Conservation (phyloP, 768 basidiomycete genomes). For the Hemileccinum impolitum region DNA sequence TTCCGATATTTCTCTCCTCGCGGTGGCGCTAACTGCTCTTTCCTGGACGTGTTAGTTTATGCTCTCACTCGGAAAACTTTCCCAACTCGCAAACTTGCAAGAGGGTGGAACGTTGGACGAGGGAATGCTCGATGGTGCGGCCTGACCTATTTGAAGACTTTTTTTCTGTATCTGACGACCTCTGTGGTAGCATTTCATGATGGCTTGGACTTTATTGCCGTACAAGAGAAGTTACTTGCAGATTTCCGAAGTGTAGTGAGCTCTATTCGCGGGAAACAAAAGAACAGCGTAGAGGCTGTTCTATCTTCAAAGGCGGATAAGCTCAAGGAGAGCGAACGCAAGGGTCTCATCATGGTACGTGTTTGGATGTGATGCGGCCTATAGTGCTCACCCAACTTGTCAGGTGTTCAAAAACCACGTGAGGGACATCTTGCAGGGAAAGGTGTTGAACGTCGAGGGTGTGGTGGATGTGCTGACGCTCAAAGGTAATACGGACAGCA, state of each 20-base stretch:
- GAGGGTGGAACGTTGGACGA: constrained; percentile 48
- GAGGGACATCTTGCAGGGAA: constrained; percentile 68
- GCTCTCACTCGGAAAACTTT: constrained; percentile 87
- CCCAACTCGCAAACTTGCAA: constrained; percentile 62
- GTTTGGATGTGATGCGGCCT: not conserved
- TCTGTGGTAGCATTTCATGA: constrained; percentile 72
- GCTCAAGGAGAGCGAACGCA: constrained; percentile 38
- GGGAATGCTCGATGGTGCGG: constrained; percentile 52
- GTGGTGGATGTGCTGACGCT: constrained; percentile 79
- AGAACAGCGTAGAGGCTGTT: constrained; percentile 61
- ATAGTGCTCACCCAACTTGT: not conserved
- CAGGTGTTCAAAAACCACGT: constrained; percentile 72
- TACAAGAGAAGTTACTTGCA: constrained; percentile 67
- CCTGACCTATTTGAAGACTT: not conserved
- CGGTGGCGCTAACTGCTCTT: constrained; percentile 4
- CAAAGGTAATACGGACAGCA: constrained; percentile 65
- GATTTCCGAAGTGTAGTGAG: constrained; percentile 54
- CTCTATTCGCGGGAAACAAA: constrained; percentile 50
- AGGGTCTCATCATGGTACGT: constrained; percentile 44
- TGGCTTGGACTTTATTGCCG: constrained; percentile 80
- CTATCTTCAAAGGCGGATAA: constrained; percentile 50
- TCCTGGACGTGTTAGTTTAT: constrained; percentile 55
- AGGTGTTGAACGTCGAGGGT: constrained; percentile 73
- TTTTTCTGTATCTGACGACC: constrained; percentile 2
- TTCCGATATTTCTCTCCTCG: not conserved